Base-by-base conservation (phyloP, 192 early-diverging fungal species). In the Coemansia sp. region DNA sequence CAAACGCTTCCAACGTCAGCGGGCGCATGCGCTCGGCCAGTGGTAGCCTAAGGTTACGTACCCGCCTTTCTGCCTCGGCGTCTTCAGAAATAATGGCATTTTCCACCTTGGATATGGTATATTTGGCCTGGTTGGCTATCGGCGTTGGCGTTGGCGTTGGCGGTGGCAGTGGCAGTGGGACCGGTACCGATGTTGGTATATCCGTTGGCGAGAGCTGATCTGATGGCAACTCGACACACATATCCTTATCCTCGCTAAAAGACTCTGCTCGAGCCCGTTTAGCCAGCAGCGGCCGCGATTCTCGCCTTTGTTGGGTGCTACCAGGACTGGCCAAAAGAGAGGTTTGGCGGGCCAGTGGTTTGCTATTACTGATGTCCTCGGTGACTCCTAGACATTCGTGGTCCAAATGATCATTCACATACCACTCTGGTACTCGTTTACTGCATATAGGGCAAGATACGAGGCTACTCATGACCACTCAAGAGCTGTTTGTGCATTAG, bases 1-100 rank as follows among this genome's bases (percentile, higher is more conserved):
- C 84, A 73, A 93, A 90, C 9, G 89, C 81, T 8, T 88, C 89
- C 7, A 93, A 68, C 4, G 73, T 64, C 64, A 68, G 57, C 2
- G 84, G 84, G 10, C 84, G 75, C 29, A 85, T 56, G 16, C 73
- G 72, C 41, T 85, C 84, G 0, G 84, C 79, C 27, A 85, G 54
- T 1, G 84, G 84, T 7, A 75, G 68, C 53, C 59, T 67, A 19
- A 24, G 46, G 41, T 75, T 68, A 19, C 59, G 73, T 29, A 66
- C 36, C 44, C 74, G 71, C 59, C 62, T 75, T 42, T 72, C 70
- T 4, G 42, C 39, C 14, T 72, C 67, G 14, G 33, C 5, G 0
- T 44, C 42, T 24, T 34, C 50, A 1, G 48, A 19, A 62, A 16
- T 44, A 6, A 39, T 31, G 9, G 33, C 41, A 0, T 46, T 21